A percentile compares a stretch with the other conserved stretches of the same genome.
These are phyloP conservation scores for Castanea sativa DNA, from an alignment of 306 rosid species.

Conservation along the genomic window DNA sequence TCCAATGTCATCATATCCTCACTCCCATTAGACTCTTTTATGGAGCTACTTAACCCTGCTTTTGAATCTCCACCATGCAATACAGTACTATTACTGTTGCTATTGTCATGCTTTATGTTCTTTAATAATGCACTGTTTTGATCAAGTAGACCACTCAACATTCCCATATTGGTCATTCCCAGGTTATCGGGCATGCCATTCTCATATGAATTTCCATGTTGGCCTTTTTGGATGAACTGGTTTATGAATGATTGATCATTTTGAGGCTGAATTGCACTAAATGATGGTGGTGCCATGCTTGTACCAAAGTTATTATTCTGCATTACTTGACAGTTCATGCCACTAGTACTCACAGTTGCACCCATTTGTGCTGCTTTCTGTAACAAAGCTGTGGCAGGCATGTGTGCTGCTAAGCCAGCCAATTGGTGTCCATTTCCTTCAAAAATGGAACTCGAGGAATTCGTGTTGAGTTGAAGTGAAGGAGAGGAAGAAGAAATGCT, in stretches of 20 bases:
- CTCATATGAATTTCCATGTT: slow-evolving; percentile 22
- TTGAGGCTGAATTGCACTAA: slow-evolving; percentile 26
- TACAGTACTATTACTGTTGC: slow-evolving; percentile 1
- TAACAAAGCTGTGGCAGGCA: slow-evolving; percentile 77
- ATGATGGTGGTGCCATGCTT: slow-evolving; percentile 57
- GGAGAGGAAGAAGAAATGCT: slow-evolving; percentile 24
- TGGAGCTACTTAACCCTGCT: slow-evolving; percentile 5
- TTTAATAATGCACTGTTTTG: slow-evolving; percentile 47
- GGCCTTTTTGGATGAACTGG: slow-evolving; percentile 37
- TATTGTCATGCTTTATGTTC: slow-evolving; percentile 43
- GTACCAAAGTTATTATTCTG: slow-evolving; percentile 16
- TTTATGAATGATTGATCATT: slow-evolving; percentile 32
- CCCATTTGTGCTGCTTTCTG: slow-evolving; percentile 95
- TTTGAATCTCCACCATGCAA: slow-evolving; percentile 29
- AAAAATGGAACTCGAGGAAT: slow-evolving; percentile 16
- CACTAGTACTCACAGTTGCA: slow-evolving; percentile 35
- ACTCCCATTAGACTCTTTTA: slow-evolving; percentile 31
- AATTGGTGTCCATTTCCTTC: slow-evolving; percentile 36
- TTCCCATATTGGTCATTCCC: slow-evolving; percentile 43
- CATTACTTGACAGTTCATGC: background rate
- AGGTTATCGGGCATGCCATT: slow-evolving; percentile 5
- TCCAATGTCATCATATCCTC: slow-evolving; percentile 67
- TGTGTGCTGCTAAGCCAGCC: slow-evolving; percentile 36
- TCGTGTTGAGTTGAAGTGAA: slow-evolving; percentile 33
- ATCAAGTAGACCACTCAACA: slow-evolving; percentile 54